Evolutionary conservation across 805 yeast species (phyloP).

Genomic region (Saccharomycopsis sp.): DNA sequence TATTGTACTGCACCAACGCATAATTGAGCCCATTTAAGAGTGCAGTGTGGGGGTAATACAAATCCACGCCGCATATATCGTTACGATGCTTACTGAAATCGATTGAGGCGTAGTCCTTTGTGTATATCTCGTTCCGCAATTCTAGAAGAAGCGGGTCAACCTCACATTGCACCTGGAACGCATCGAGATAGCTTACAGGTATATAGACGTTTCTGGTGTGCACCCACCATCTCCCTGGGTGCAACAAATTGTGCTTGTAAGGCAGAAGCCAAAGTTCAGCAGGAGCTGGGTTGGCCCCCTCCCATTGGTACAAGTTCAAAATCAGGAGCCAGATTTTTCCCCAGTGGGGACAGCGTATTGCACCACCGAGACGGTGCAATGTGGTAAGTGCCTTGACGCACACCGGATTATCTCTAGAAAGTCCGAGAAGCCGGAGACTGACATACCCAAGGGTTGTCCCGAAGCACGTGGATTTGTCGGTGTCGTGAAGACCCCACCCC

Average conservation of each 20-base stretch:
- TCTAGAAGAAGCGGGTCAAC: slow-evolving; percentile 56
- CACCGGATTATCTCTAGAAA: slow-evolving; percentile 67
- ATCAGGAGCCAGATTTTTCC: slow-evolving; percentile 89
- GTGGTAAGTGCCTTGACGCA: slow-evolving; percentile 69
- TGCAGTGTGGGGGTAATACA: slow-evolving; percentile 86
- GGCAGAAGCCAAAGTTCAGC: slow-evolving; percentile 92
- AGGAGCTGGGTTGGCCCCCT: slow-evolving; percentile 97
- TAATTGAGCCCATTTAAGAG: slow-evolving; percentile 57
- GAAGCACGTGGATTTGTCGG: slow-evolving; percentile 90
- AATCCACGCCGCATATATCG: slow-evolving; percentile 83
- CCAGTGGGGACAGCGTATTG: slow-evolving; percentile 91
- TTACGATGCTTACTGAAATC: slow-evolving; percentile 69
- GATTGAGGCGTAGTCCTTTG: slow-evolving; percentile 53
- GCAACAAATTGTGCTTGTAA: slow-evolving; percentile 61
- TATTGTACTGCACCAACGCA: slow-evolving; percentile 57
- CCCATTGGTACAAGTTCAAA: slow-evolving; percentile 82
- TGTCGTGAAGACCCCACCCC: slow-evolving; percentile 97
- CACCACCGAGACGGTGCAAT: slow-evolving; percentile 75
- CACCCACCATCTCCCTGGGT: slow-evolving; percentile 99
- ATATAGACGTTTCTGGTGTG: slow-evolving; percentile 90
- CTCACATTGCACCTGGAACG: slow-evolving; percentile 47
- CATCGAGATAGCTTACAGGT: slow-evolving; percentile 76
- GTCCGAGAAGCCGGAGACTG: slow-evolving; percentile 70
- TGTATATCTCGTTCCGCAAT: slow-evolving; percentile 76
- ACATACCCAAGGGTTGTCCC: slow-evolving; percentile 91